Evolutionary conservation across 768 basidiomycete species (phyloP).

Genomic region (Lanmaoa pseudosensibilis): DNA sequence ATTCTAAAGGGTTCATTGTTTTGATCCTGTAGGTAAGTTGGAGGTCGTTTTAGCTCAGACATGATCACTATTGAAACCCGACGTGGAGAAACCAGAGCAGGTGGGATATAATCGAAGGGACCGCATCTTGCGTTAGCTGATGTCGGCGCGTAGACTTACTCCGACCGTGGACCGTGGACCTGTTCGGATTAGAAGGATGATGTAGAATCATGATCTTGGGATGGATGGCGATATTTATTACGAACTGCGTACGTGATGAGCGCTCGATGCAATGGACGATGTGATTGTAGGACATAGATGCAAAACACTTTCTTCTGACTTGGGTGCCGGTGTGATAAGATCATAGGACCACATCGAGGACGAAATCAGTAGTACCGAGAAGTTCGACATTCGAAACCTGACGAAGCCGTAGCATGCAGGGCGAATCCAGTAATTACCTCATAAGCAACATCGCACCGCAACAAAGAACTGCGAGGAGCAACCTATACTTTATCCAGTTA

Average conservation of each 20-base stretch:
- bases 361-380: neutral
- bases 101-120: no score
- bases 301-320: neutral
- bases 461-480: neutral
- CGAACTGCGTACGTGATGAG: neutral
- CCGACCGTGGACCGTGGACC: neutral
- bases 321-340: neutral
- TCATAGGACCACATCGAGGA: neutral
- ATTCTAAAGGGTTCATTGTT: neutral
- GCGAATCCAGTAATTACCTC: neutral
- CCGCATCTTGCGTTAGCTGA: neutral
- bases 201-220: neutral
- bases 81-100: no score
- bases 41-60: no score
- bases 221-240: neutral
- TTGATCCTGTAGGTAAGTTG: neutral
- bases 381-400: neutral
- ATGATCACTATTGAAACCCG: no score
- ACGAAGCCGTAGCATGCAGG: neutral
- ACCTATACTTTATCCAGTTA: neutral
- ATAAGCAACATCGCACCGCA: neutral
- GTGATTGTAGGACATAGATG: neutral
- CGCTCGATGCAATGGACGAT: neutral
- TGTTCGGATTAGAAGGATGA: neutral
- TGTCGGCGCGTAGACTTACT: neutral